Conservation (phyloP, 2,329 filamentous ascomycete species). For the Myotisia sp. region DNA sequence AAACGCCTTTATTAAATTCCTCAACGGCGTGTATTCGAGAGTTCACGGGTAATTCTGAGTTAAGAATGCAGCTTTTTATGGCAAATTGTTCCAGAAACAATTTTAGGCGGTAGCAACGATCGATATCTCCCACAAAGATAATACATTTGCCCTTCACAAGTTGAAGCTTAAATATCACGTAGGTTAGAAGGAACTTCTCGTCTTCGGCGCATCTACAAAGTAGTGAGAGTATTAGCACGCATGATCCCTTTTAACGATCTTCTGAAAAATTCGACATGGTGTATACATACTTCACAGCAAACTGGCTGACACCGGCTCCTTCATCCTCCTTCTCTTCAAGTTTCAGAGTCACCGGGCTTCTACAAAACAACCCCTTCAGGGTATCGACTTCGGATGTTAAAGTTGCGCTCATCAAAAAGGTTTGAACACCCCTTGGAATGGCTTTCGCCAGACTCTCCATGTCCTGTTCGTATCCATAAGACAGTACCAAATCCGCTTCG, state of each 20-base stretch:
- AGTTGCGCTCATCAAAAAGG: constrained; percentile 86
- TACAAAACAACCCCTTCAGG: constrained; percentile 72
- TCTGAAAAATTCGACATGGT: not conserved
- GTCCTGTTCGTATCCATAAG: constrained; percentile 88
- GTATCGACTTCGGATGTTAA: constrained; percentile 76
- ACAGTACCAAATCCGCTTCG: constrained; percentile 84
- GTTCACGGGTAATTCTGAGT: constrained; percentile 87
- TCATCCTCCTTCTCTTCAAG: constrained; percentile 70
- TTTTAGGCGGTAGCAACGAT: constrained; percentile 81
- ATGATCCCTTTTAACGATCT: too few species aligned
- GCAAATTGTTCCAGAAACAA: constrained; percentile 95
- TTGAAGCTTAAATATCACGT: constrained; percentile 89
- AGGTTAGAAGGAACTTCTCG: constrained; percentile 85
- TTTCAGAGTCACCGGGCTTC: constrained; percentile 63
- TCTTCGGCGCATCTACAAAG: constrained; percentile 65
- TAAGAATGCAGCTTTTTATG: constrained; percentile 82
- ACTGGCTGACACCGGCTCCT: constrained; percentile 66
- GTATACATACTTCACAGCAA: constrained; percentile 57
- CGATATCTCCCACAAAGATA: constrained; percentile 72
- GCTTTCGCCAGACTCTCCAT: constrained; percentile 63
- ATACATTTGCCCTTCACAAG: constrained; percentile 86
- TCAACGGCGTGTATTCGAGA: constrained; percentile 87
- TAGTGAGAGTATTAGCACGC: too few species aligned
- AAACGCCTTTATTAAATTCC: constrained; percentile 91
- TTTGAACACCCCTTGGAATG: constrained; percentile 74